Conservation (phyloP, 305 asterid genomes). For the Lippia alba region DNA sequence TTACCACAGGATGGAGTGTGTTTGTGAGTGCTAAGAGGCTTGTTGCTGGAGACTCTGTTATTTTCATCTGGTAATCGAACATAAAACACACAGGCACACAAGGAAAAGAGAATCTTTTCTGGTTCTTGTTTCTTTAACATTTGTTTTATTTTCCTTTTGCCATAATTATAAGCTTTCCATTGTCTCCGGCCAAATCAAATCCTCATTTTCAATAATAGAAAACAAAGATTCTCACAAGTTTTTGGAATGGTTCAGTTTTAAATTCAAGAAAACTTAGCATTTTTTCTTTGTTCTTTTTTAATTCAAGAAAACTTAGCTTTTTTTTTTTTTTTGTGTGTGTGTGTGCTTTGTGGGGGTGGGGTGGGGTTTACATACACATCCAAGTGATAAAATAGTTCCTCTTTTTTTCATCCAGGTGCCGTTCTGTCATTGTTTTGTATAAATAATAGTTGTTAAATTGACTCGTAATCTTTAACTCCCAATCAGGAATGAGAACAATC, state of each 20-base stretch:
- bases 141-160: too few relatives aligned
- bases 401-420: not conserved
- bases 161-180: too few relatives aligned
- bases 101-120: not conserved
- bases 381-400: not conserved
- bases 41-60: constrained; percentile 90
- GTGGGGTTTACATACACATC: constrained; percentile 2
- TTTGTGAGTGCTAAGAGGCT: constrained; percentile 97
- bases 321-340: too few relatives aligned
- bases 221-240: too few relatives aligned
- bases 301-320: too few relatives aligned
- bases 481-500: constrained; percentile 90
- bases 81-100: too few relatives aligned
- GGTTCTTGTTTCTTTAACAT: not conserved
- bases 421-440: not conserved
- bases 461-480: constrained; percentile 19
- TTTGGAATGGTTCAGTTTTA: too few relatives aligned
- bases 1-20: constrained; percentile 99
- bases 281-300: not conserved
- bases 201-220: too few relatives aligned
- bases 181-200: too few relatives aligned
- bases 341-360: too few relatives aligned
- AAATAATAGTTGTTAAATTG: not conserved
- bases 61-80: constrained; percentile 81
- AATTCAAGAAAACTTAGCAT: too few relatives aligned